phyloP scores from a whole-genome alignment of 78 protist species.

The Chrysochromulina parva region DNA sequence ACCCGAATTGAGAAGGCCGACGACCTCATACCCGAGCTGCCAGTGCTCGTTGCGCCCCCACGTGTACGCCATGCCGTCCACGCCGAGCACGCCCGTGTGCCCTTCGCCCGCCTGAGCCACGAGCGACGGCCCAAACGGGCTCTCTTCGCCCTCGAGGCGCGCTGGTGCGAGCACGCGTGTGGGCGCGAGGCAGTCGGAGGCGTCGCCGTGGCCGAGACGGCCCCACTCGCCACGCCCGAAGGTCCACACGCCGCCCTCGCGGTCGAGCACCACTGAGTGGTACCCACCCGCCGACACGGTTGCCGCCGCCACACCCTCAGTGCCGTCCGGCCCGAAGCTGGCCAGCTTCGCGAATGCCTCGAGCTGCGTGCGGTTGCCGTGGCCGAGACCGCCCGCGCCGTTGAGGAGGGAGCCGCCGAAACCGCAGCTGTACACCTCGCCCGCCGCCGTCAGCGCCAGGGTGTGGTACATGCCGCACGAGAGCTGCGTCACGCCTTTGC shows the following conservation, averaged over 20 bases:
- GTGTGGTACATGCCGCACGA: not conserved
- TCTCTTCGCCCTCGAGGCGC: not conserved
- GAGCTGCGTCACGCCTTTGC: not conserved
- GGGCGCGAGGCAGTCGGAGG: not conserved
- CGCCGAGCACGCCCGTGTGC: not conserved
- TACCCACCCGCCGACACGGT: not conserved
- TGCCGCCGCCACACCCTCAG: not conserved
- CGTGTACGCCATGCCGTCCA: not conserved
- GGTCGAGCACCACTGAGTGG: not conserved
- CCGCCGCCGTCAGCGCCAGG: not conserved
- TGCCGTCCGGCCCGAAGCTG: not conserved
- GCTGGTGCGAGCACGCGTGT: not conserved
- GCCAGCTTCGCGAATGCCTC: not conserved
- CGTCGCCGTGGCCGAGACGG: not conserved
- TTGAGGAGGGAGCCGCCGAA: not conserved
- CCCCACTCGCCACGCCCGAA: conserved; percentile 23
- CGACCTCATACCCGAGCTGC: conserved; percentile 2
- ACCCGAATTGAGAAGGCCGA: not conserved
- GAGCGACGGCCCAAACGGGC: no score
- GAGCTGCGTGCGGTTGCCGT: not conserved
- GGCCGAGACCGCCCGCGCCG: not conserved
- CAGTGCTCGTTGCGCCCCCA: conserved; percentile 17
- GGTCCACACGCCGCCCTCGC: not conserved
- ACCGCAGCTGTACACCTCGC: not conserved
- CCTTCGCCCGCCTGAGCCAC: not conserved